Evolutionary conservation across 2,329 filamentous ascomycete genomes (phyloP).

Genomic region (Exutisphaerella laricina): DNA sequence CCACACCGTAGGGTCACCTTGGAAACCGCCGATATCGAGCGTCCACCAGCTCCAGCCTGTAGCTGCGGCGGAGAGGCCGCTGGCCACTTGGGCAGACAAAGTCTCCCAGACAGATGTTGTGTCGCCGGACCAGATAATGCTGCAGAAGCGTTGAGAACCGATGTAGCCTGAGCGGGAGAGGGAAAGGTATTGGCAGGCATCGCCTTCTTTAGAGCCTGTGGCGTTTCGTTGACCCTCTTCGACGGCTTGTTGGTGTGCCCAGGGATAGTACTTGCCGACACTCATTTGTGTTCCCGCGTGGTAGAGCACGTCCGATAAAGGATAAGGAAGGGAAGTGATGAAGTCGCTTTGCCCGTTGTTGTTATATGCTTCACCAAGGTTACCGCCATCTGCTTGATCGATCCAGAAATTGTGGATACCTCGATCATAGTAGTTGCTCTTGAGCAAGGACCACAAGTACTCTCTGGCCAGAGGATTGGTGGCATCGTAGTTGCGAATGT

Average conservation of each 20-base stretch:
- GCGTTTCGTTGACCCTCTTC: constrained; percentile 30
- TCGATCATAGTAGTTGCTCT: constrained; percentile 30
- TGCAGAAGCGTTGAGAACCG: constrained; percentile 31
- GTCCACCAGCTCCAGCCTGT: constrained; percentile 32
- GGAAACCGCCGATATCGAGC: constrained; percentile 30
- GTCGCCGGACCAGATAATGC: constrained; percentile 32
- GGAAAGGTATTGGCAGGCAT: constrained; percentile 26
- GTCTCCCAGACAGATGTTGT: constrained; percentile 30
- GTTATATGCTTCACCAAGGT: constrained; percentile 36
- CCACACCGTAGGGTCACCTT: constrained; percentile 30
- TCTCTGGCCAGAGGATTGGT: constrained; percentile 30
- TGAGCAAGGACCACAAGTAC: constrained; percentile 29
- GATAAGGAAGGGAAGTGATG: constrained; percentile 30
- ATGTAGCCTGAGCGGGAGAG: constrained; percentile 31
- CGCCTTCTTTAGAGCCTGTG: constrained; percentile 23
- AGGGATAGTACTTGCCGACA: constrained; percentile 31
- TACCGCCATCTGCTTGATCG: constrained; percentile 35
- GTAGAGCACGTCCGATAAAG: constrained; percentile 28
- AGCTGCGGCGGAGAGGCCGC: constrained; percentile 25
- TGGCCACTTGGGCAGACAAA: constrained; percentile 26
- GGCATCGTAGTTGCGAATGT: constrained; percentile 32
- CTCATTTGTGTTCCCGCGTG: constrained; percentile 29
- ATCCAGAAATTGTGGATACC: constrained; percentile 35
- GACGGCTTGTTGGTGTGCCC: constrained; percentile 30
- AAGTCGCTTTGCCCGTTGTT: constrained; percentile 33